Conservation (phyloP, 1,284 basidiomycete species). For the Rhodofomes roseus region DNA sequence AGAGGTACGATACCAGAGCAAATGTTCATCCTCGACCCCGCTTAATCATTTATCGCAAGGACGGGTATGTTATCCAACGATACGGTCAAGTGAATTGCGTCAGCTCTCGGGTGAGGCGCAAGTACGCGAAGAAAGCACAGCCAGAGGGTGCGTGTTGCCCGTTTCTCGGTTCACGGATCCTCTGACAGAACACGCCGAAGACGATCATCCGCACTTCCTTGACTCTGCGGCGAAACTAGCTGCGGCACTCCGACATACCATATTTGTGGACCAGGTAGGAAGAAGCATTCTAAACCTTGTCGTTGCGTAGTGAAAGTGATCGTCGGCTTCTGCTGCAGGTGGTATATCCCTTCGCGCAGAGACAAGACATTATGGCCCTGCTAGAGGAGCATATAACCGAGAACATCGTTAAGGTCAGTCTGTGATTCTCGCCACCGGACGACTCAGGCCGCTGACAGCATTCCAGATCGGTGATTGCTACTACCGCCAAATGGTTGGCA, state of each 20-base stretch:
- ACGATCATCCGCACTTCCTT: conserved; percentile 72
- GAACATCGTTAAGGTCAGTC: conserved; percentile 82
- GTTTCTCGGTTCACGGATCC: no score
- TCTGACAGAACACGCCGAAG: conserved; percentile 30
- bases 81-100: conserved; percentile 57
- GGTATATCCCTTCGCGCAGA: conserved; percentile 54
- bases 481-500: conserved; percentile 86
- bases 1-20: conserved; percentile 44
- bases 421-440: no score
- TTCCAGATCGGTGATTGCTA: conserved; percentile 70
- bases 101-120: conserved; percentile 49
- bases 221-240: conserved; percentile 67
- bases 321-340: conserved; percentile 39
- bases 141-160: conserved; percentile 51
- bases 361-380: conserved; percentile 63
- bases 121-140: conserved; percentile 58
- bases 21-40: neutral
- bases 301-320: neutral
- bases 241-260: conserved; percentile 62
- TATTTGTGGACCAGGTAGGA: conserved; percentile 83
- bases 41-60: conserved; percentile 35
- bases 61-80: conserved; percentile 60
- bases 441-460: no score
- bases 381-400: conserved; percentile 88
- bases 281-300: neutral